Base-by-base conservation (phyloP, 805 yeast species). In the Cyberlindnera mycetangii region DNA sequence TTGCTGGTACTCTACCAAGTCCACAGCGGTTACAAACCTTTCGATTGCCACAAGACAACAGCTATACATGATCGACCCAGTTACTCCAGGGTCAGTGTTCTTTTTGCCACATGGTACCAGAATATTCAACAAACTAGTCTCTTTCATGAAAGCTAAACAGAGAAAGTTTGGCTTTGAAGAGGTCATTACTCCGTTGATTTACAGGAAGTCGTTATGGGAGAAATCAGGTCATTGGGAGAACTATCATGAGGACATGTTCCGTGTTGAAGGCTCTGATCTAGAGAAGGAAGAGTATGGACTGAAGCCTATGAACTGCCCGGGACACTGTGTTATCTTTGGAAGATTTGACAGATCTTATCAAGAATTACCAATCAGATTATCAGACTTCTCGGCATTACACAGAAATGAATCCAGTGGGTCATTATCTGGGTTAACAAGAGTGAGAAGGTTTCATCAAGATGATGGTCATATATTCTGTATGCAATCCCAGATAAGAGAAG, bases 391-490 rank as follows among this genome's bases (percentile, higher is more conserved):
- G 19, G 88, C 96, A 2, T 69, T 93, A 47, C 99, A 93, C 64
- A 74, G 99, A 59, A 93, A 93, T 59, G 99, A 93, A 65, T 83
- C 95, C 21, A 83, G 95, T 45, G 99, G 99, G 3, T 95, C 98
- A 1, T 73, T 93, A 17, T 77, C 92, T 7, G 99, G 99, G 0
- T 70, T 93, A 30, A 93, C 98, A 0, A 73, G 99, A 45, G 97
- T 93, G 3, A 77, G 99, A 47, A 72, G 96, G 51, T 93, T 93
- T 67, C 99, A 93, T 65, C 99, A 93, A 67, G 99, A 93, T 64
- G 99, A 93, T 63, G 98, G 97, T 7, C 99, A 93, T 58, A 90
- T 93, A 21, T 93, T 93, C 63, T 93, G 99, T 61, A 78, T 83
- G 2, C 72, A 76, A 28, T 79, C 75, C 7, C 99, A 93, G 66